phyloP scores from a whole-genome alignment of 2,329 filamentous ascomycete genomes.

The Neonectria hederae region DNA sequence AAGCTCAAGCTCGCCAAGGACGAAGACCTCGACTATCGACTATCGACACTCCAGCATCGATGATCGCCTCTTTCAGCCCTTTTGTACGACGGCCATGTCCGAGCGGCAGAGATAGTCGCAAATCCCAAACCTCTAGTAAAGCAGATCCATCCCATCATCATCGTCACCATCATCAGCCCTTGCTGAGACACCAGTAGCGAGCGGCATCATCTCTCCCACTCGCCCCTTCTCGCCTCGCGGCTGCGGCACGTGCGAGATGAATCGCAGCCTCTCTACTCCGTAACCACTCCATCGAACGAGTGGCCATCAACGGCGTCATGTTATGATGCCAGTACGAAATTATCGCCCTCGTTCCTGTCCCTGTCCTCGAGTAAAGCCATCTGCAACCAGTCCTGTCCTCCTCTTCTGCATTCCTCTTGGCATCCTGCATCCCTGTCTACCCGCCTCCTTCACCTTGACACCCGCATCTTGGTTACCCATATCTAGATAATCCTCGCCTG shows the following conservation, averaged over 20 bases:
- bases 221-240: neutral
- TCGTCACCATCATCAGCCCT: neutral
- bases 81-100: slow-evolving; percentile 14
- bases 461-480: slow-evolving; percentile 1
- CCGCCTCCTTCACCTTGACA: slow-evolving; percentile 7
- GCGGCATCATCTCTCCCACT: slow-evolving; percentile 19
- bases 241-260: slow-evolving; percentile 21
- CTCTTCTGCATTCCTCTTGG: neutral
- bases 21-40: no score
- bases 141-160: neutral
- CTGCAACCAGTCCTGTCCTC: neutral
- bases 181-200: neutral
- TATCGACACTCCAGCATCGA: neutral
- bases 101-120: slow-evolving; percentile 10
- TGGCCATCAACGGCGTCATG: slow-evolving; percentile 6
- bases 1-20: no score
- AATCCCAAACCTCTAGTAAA: slow-evolving; percentile 10
- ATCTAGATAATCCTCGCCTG: neutral
- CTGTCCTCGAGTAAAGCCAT: neutral
- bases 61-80: neutral
- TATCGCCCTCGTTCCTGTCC: slow-evolving; percentile 24
- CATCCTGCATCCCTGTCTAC: neutral
- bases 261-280: neutral
- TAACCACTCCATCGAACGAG: slow-evolving; percentile 28
- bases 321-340: slow-evolving; percentile 33